A percentile compares a stretch with the other conserved stretches of the same genome.
Conservation (phyloP, 108 stramenopile species). For the Parietichytrium sp. region DNA sequence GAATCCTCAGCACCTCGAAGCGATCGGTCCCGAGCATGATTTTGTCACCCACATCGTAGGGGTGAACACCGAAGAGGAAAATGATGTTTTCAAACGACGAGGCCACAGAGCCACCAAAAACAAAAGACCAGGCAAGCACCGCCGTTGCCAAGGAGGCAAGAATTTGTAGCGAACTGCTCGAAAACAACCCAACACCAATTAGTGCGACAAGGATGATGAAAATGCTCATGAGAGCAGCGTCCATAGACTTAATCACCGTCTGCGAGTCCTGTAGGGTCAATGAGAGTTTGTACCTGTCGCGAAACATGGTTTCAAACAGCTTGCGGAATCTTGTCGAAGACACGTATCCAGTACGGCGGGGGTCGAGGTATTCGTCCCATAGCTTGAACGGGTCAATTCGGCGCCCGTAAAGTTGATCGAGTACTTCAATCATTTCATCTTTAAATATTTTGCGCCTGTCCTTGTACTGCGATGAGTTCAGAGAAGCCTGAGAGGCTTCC, state of each 20-base stretch:
- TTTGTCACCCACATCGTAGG: constrained; percentile 35
- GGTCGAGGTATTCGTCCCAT: background rate
- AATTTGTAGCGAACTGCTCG: background rate
- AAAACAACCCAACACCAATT: constrained; percentile 1
- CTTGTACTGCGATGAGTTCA: too few relatives aligned
- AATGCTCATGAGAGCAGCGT: background rate
- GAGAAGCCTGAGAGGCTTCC: too few relatives aligned
- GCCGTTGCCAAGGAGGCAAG: background rate
- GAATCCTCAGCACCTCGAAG: background rate
- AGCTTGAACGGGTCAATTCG: background rate
- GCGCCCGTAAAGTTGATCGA: background rate
- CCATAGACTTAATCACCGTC: constrained; percentile 1
- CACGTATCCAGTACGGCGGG: background rate
- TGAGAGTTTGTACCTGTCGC: constrained; percentile 4
- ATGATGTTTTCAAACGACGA: constrained; percentile 30
- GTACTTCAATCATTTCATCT: constrained; percentile 14
- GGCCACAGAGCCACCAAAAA: background rate
- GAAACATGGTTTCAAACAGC: background rate
- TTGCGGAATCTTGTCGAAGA: background rate
- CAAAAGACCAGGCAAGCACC: background rate
- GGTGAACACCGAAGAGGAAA: constrained; percentile 25
- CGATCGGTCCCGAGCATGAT: background rate
- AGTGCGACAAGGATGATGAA: background rate
- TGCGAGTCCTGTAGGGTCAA: constrained; percentile 23
- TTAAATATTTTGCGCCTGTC: too few relatives aligned